Evolutionary conservation across 345 rosid genomes (phyloP).

Genomic region (Eutrema yunnanense): DNA sequence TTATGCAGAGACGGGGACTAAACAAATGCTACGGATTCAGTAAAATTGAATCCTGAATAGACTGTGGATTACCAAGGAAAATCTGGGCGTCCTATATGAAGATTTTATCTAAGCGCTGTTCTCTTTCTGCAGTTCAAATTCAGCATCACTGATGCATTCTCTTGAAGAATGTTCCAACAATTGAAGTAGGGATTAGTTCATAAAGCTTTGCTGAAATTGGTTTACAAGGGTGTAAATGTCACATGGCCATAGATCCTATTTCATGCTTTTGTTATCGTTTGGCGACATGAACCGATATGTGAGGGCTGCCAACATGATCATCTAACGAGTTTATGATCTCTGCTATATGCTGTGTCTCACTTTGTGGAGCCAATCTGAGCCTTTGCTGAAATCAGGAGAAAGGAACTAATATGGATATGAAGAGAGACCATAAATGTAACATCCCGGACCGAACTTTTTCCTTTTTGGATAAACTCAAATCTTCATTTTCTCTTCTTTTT

Average conservation of each 20-base stretch:
- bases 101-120: constrained; percentile 8
- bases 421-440: neutral
- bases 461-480: too few relatives aligned
- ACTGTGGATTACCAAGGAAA: neutral
- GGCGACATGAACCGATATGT: neutral
- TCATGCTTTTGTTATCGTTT: neutral
- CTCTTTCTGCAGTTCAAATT: neutral
- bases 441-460: too few relatives aligned
- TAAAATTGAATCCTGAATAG: constrained; percentile 29
- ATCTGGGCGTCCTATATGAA: neutral
- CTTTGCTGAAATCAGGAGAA: neutral
- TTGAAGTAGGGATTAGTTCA: neutral
- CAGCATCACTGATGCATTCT: constrained; percentile 2
- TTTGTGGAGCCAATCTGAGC: neutral
- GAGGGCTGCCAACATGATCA: neutral
- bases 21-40: constrained; percentile 42
- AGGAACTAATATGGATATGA: neutral
- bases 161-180: neutral
- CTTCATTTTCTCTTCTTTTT: too few relatives aligned
- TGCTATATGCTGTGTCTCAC: neutral
- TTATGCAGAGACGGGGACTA: constrained; percentile 36
- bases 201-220: neutral
- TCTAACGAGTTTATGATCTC: neutral
- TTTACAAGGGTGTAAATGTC: neutral
- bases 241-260: neutral